These are phyloP conservation scores for Sporothrix inflata DNA, from an alignment of 2,329 filamentous ascomycete species.

Conservation along the genomic window DNA sequence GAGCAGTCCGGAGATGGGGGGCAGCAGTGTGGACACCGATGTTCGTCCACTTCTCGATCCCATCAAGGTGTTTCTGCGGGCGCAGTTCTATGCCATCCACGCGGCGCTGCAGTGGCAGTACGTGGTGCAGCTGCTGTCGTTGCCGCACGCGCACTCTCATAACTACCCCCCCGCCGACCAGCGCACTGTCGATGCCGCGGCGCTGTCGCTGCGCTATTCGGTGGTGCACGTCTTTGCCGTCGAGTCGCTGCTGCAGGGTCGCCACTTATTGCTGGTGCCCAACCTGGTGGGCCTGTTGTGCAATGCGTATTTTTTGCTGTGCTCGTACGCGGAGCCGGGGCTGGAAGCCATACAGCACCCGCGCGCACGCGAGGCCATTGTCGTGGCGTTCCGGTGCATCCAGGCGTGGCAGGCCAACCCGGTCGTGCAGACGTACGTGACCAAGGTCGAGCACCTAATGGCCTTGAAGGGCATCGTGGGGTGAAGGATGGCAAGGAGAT, in stretches of 20 bases:
- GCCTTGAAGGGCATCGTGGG: neutral
- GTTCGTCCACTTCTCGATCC: neutral
- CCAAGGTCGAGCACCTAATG: neutral
- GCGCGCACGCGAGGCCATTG: neutral
- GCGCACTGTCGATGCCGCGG: neutral
- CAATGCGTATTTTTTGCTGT: slow-evolving; percentile 32
- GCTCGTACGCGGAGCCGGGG: slow-evolving; percentile 26
- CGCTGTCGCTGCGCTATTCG: slow-evolving; percentile 20
- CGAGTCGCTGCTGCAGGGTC: slow-evolving; percentile 32
- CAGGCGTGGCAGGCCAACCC: slow-evolving; percentile 16
- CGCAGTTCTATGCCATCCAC: slow-evolving; percentile 35
- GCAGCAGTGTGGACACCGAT: neutral
- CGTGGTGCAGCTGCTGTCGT: slow-evolving; percentile 32
- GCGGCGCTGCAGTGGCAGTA: slow-evolving; percentile 34
- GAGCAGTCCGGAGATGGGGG: neutral
- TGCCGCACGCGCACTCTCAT: neutral
- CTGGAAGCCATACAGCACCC: slow-evolving; percentile 29
- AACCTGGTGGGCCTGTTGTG: slow-evolving; percentile 31
- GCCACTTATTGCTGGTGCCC: slow-evolving; percentile 33
- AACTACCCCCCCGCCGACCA: neutral
- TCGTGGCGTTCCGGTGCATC: neutral
- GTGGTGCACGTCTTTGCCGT: slow-evolving; percentile 33
- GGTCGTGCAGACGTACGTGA: neutral
- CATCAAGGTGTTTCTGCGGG: slow-evolving; percentile 30
- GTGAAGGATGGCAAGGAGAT: too few relatives aligned